Percentiles rank a stretch among this genome's conserved stretches.
These are phyloP conservation scores for Capronia epimyces DNA, from an alignment of 2,329 filamentous ascomycete genomes.

Conservation along the genomic window DNA sequence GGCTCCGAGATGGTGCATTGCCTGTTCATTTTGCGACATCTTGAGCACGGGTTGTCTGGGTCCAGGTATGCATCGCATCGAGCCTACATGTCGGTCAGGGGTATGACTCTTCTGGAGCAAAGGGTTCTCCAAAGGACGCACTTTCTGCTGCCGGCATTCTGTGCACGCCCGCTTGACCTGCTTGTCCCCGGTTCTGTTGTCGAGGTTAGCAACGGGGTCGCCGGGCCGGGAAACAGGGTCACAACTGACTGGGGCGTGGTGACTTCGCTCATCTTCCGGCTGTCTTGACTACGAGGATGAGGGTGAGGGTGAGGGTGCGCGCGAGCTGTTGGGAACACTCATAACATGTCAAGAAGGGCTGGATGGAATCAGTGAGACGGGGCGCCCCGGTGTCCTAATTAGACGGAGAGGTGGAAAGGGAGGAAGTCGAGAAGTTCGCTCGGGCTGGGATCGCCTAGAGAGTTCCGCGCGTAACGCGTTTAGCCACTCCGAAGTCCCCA, in stretches of 20 bases:
- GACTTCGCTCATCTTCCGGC: slow-evolving; percentile 13
- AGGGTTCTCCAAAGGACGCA: neutral
- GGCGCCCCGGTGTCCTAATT: too few species aligned
- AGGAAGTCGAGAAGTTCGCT: too few species aligned
- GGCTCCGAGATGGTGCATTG: slow-evolving; percentile 39
- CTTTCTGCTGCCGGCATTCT: slow-evolving; percentile 42
- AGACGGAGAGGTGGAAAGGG: too few species aligned
- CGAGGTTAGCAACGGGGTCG: neutral
- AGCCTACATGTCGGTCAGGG: slow-evolving; percentile 26
- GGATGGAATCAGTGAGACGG: too few species aligned
- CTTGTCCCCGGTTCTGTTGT: slow-evolving; percentile 18
- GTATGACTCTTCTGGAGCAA: neutral
- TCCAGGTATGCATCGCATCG: slow-evolving; percentile 38
- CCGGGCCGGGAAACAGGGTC: neutral
- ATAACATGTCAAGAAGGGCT: too few species aligned
- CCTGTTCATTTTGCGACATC: slow-evolving; percentile 37
- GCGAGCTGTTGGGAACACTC: too few species aligned
- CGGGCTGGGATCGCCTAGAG: too few species aligned
- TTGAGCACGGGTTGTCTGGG: slow-evolving; percentile 35
- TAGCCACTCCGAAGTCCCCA: too few species aligned
- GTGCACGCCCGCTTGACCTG: slow-evolving; percentile 40
- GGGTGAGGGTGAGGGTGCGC: too few species aligned
- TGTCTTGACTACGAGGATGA: too few species aligned
- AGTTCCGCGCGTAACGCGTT: too few species aligned
- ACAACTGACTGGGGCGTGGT: slow-evolving; percentile 14